Evolutionary conservation across 176 grass and related monocot genomes (phyloP).

Genomic region (Bothriochloa decipiens): DNA sequence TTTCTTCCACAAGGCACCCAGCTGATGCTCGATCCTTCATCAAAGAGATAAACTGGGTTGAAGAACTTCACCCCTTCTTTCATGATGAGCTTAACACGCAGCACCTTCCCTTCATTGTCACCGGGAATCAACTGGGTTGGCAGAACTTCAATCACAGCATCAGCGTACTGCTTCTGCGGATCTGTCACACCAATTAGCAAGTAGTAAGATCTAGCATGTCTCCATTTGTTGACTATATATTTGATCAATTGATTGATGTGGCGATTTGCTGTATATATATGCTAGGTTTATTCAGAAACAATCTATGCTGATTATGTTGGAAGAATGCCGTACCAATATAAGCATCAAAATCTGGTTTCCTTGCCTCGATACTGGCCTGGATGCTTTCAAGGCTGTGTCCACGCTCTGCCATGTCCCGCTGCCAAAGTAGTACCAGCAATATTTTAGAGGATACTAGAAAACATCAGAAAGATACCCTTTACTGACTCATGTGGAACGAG

Average conservation of each 20-base stretch:
- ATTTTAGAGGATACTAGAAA: neutral
- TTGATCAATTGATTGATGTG: constrained; percentile 11
- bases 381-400: constrained; percentile 97
- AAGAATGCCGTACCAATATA: constrained; percentile 68
- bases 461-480: too few species aligned
- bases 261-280: constrained; percentile 1
- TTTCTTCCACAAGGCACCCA: constrained; percentile 96
- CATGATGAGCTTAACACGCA: constrained; percentile 81
- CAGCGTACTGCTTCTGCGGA: constrained; percentile 85
- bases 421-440: constrained; percentile 12
- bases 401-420: constrained; percentile 94
- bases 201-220: constrained; percentile 17
- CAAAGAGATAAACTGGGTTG: constrained; percentile 87
- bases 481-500: constrained; percentile 22
- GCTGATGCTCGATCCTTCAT: constrained; percentile 82
- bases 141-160: constrained; percentile 88
- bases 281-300: neutral
- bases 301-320: neutral
- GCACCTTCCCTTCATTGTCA: constrained; percentile 84
- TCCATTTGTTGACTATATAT: constrained; percentile 23
- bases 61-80: constrained; percentile 80
- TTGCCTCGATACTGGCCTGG: constrained; percentile 78
- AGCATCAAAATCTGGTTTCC: constrained; percentile 92
- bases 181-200: constrained; percentile 54
- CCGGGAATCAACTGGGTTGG: constrained; percentile 85